Evolutionary conservation across 345 rosid genomes (phyloP).

Genomic region (Alliaria petiolata): DNA sequence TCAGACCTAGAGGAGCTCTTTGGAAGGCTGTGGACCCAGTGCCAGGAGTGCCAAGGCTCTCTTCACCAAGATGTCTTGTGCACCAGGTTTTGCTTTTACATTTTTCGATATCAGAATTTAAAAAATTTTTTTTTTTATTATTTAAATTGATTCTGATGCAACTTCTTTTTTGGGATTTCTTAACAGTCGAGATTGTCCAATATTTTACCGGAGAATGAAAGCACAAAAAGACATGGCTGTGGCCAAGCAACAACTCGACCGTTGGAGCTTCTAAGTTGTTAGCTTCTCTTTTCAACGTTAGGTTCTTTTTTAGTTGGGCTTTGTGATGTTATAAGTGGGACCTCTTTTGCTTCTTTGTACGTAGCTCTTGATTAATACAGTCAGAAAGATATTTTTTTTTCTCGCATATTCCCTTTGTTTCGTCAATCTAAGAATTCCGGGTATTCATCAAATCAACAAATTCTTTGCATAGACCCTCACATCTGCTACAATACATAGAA

Average conservation of each 20-base stretch:
- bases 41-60: slow-evolving; percentile 98
- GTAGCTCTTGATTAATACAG: slow-evolving; percentile 6
- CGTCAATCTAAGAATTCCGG: neutral
- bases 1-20: slow-evolving; percentile 79
- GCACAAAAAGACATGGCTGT: slow-evolving; percentile 94
- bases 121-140: no score
- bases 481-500: neutral
- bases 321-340: neutral
- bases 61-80: slow-evolving; percentile 99
- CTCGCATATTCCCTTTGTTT: neutral
- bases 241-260: slow-evolving; percentile 71
- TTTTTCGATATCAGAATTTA: no score
- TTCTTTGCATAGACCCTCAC: neutral
- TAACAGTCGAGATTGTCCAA: slow-evolving; percentile 93
- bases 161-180: neutral
- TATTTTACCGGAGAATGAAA: slow-evolving; percentile 94
- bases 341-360: slow-evolving; percentile 6
- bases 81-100: slow-evolving; percentile 57
- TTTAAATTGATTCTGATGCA: slow-evolving; percentile 12
- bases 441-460: neutral
- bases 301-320: neutral
- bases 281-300: neutral
- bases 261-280: slow-evolving; percentile 66
- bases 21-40: slow-evolving; percentile 92
- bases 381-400: neutral